Evolutionary conservation across 352 stramenopile species (phyloP).

Genomic region (Globisporangium acanthophoron): DNA sequence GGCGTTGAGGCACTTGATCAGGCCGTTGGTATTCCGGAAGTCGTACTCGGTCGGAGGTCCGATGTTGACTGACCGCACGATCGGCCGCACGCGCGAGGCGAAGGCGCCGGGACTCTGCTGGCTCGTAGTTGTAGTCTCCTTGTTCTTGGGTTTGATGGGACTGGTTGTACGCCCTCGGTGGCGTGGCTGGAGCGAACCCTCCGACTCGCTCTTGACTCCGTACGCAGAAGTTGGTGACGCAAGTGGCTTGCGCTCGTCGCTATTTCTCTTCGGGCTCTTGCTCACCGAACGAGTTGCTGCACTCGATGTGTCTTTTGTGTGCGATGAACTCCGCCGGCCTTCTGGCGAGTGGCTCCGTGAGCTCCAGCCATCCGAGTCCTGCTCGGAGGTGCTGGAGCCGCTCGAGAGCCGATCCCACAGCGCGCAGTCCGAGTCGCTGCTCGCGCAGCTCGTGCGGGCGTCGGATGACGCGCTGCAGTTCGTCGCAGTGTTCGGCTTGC

Average conservation of each 20-base stretch:
- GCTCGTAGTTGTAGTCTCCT: neutral
- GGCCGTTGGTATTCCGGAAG: slow-evolving; percentile 66
- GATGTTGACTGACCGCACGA: slow-evolving; percentile 54
- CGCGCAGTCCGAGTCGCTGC: slow-evolving; percentile 20
- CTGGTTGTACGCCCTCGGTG: slow-evolving; percentile 6
- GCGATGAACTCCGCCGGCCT: neutral
- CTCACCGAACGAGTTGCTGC: neutral
- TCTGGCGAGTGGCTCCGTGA: slow-evolving; percentile 14
- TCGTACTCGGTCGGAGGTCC: slow-evolving; percentile 68
- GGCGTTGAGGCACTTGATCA: slow-evolving; percentile 78
- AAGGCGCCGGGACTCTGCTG: slow-evolving; percentile 3
- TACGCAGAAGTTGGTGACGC: neutral
- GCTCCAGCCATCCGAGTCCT: slow-evolving; percentile 18
- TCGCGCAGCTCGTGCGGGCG: slow-evolving; percentile 39
- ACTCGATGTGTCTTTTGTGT: neutral
- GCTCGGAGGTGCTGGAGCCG: slow-evolving; percentile 24
- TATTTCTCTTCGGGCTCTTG: slow-evolving; percentile 7
- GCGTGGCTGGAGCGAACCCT: neutral
- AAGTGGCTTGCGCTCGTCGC: neutral
- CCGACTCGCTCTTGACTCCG: neutral
- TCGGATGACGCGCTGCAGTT: slow-evolving; percentile 23
- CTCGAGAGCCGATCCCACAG: slow-evolving; percentile 42
- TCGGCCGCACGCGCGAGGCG: slow-evolving; percentile 33
- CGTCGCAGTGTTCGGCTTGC: slow-evolving; percentile 4
- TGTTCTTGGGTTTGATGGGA: neutral